These are phyloP conservation scores for Debaryomycetaceae sp. DNA, from an alignment of 1,139 yeast species.

Conservation along the genomic window DNA sequence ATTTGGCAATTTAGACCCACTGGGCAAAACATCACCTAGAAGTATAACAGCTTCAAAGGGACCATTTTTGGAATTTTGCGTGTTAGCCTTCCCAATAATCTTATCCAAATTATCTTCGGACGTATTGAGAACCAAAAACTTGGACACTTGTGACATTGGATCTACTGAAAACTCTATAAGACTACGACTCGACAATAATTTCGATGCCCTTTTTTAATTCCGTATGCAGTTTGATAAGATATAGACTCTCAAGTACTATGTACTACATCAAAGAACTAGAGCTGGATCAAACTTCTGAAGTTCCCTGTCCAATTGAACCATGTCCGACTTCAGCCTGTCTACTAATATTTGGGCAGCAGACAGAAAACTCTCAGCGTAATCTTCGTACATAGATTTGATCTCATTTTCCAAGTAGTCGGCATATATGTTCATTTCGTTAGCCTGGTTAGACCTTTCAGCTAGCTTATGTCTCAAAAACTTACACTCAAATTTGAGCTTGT, in stretches of 20 bases:
- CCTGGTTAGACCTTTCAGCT: constrained; percentile 15
- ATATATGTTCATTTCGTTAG: constrained; percentile 25
- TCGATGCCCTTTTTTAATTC: not conserved
- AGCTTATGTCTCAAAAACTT: constrained; percentile 23
- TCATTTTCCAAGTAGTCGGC: constrained; percentile 28
- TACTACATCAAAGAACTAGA: not conserved
- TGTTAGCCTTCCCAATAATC: constrained; percentile 46
- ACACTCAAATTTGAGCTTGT: constrained; percentile 32
- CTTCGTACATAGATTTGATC: constrained; percentile 5
- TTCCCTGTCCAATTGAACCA: constrained; percentile 3
- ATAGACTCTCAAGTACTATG: not conserved
- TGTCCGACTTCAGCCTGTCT: constrained; percentile 3
- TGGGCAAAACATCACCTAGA: constrained; percentile 44
- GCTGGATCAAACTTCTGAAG: constrained; percentile 8
- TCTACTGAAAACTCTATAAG: not conserved
- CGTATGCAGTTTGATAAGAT: not conserved
- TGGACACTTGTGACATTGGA: constrained; percentile 14
- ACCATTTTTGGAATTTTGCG: constrained; percentile 54
- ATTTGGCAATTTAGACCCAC: constrained; percentile 12
- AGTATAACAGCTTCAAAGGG: constrained; percentile 59
- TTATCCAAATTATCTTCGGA: constrained; percentile 32
- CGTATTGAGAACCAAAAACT: constrained; percentile 51
- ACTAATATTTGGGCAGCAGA: not conserved
- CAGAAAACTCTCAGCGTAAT: not conserved
- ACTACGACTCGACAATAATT: constrained; percentile 9